Evolutionary conservation across 2,329 filamentous ascomycete genomes (phyloP).

Genomic region (Fusarium siculi): DNA sequence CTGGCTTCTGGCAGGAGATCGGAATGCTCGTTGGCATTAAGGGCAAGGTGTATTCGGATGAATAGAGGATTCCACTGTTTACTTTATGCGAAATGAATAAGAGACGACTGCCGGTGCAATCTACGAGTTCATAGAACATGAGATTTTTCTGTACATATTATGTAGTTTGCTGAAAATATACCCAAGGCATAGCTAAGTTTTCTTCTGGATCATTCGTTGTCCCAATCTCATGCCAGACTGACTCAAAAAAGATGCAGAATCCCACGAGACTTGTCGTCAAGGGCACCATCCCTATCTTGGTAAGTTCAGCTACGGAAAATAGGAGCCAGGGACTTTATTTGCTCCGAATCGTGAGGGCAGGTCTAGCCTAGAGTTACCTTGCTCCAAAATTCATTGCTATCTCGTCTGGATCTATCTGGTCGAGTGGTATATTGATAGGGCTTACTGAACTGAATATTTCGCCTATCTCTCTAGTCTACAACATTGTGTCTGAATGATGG

Average conservation of each 20-base stretch:
- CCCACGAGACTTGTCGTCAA: not conserved
- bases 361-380: not conserved
- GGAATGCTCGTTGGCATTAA: conserved; percentile 37
- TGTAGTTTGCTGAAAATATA: conserved; percentile 38
- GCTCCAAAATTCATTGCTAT: not conserved
- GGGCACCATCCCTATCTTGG: not conserved
- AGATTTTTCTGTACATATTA: conserved; percentile 13
- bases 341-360: not conserved
- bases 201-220: not conserved
- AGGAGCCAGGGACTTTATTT: not conserved
- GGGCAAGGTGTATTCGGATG: conserved; percentile 9
- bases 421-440: not conserved
- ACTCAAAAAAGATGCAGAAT: not conserved
- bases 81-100: not conserved
- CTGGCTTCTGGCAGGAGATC: conserved; percentile 68
- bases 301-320: not conserved
- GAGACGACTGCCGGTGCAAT: conserved; percentile 11
- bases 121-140: conserved; percentile 27
- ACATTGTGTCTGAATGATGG: not conserved
- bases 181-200: conserved; percentile 35
- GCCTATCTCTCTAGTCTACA: not conserved
- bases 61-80: not conserved
- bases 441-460: not conserved
- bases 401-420: not conserved
- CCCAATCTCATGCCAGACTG: not conserved